Conservation (phyloP, 257 asterid species). For the Salvia splendens region DNA sequence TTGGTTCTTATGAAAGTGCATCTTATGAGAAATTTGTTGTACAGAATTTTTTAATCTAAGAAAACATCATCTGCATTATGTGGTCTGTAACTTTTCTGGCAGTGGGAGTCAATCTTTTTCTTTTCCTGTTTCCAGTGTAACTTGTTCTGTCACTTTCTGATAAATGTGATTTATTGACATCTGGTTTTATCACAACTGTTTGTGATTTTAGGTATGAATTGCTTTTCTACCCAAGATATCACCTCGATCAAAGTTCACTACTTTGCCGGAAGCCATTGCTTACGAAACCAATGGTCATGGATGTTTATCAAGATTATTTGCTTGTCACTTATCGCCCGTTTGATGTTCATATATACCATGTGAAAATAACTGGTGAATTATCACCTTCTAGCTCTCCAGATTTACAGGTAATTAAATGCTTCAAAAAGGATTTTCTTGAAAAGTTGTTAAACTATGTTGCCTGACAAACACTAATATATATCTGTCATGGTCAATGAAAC, state of each 20-base stretch:
- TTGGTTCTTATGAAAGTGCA: slow-evolving; percentile 6
- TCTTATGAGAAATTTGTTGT: slow-evolving; percentile 1
- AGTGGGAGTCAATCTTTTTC: slow-evolving; percentile 10
- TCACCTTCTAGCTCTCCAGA: slow-evolving; percentile 85
- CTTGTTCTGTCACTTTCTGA: slow-evolving; percentile 23
- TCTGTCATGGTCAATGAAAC: slow-evolving; percentile 26
- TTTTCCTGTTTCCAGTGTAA: slow-evolving; percentile 1
- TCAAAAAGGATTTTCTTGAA: slow-evolving; percentile 30
- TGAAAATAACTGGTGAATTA: slow-evolving; percentile 85
- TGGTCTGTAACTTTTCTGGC: slow-evolving; percentile 11
- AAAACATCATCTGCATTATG: slow-evolving; percentile 1
- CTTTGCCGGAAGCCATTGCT: slow-evolving; percentile 84
- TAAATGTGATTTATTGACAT: slow-evolving; percentile 22
- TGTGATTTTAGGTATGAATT: slow-evolving; percentile 83
- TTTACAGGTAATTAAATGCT: slow-evolving; percentile 70
- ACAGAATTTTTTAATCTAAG: not conserved
- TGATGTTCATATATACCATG: slow-evolving; percentile 94
- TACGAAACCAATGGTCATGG: slow-evolving; percentile 95
- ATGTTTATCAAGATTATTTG: slow-evolving; percentile 92
- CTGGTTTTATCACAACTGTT: slow-evolving; percentile 27
- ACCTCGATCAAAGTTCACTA: slow-evolving; percentile 96
- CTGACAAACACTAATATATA: slow-evolving; percentile 19
- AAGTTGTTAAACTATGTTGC: slow-evolving; percentile 23
- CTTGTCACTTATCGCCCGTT: slow-evolving; percentile 92
- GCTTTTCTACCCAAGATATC: slow-evolving; percentile 98